Evolutionary conservation across 1,139 yeast species (phyloP), one percentile per base, ranked within the genome.

Genomic region (Saccharomyces pastorianus): DNA sequence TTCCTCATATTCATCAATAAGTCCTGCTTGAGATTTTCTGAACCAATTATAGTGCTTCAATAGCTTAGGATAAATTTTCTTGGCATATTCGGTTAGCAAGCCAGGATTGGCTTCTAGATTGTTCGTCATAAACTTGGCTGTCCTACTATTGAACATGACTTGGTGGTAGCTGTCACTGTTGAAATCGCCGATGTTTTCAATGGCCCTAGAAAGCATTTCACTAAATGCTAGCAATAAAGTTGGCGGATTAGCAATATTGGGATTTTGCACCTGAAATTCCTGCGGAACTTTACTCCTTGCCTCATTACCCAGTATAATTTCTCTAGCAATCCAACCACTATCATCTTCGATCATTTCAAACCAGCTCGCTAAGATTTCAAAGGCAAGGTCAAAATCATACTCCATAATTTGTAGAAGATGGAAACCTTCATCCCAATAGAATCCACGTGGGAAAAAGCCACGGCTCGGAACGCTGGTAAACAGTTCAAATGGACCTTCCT

Each of bases 371-470:
- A 90, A 69, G 28, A 93, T 84, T 60, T 89, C 96, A 57, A 91
- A 74, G 0, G 84, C 89, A 48, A 93, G 74, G 65, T 90, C 96
- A 8, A 89, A 80, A 69, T 93, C 99, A 68, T 85, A 91, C 52
- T 85, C 84, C 59, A 88, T 71, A 41, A 93, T 74, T 3, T 96
- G 96, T 46, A 91, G 75, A 58, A 93, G 75, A 68, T 93, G 96
- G 71, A 93, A 93, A 0, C 99, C 99, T 72, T 95, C 99, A 70
- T 95, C 99, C 99, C 99, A 93, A 66, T 88, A 88, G 66, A 93
- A 93, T 0, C 99, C 99, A 59, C 99, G 78, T 7, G 99, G 98
- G 71, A 93, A 93, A 64, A 88, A 88, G 0, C 96, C 90, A 55
- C 99, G 78, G 50, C 96, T 88, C 1, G 99, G 99, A 31, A 90